Evolutionary conservation across 2,329 filamentous ascomycete species (phyloP), one percentile per base, ranked within the genome.

Genomic region (Sporothrix phasma): DNA sequence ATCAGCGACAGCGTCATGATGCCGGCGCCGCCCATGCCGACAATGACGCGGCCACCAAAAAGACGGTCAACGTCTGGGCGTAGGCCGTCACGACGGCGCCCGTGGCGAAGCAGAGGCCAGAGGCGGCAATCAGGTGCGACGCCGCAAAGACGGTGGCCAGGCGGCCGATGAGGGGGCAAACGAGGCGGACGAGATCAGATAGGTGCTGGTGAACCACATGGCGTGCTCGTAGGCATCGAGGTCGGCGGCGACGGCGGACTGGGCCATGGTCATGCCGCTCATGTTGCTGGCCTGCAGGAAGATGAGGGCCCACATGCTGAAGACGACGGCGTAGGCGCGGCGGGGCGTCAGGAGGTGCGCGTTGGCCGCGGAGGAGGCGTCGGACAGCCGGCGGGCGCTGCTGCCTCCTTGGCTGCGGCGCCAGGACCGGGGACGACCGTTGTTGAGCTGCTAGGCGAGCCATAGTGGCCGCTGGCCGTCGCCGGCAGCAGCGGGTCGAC

Each of bases 181-280:
- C 13, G 79, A 81, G 31, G 81, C 90, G 81, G 80, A 79, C 69
- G 77, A 73, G 66, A 84, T 80, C 56, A 94, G 79, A 72, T 90
- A 95, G 2, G 87, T 80, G 37, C 88, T 90, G 7, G 88, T 91
- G 72, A 94, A 91, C 90, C 90, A 95, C 73, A 85, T 88, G 41
- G 85, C 86, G 63, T 85, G 78, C 64, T 86, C 84, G 70, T 90
- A 92, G 1, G 88, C 84, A 74, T 89, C 80, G 1, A 95, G 78
- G 68, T 93, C 89, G 7, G 81, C 82, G 2, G 90, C 89, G 68
- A 95, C 90, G 59, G 80, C 80, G 7, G 87, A 89, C 75, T 94
- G 90, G 1, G 88, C 89, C 64, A 91, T 92, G 5, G 89, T 89
- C 72, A 95, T 86, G 69, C 90, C 86, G 13, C 87, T 90, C 75